Evolutionary conservation across 106 monocot species (phyloP), one percentile per base, ranked within the genome.

Genomic region (Apostasia shenzhenica): DNA sequence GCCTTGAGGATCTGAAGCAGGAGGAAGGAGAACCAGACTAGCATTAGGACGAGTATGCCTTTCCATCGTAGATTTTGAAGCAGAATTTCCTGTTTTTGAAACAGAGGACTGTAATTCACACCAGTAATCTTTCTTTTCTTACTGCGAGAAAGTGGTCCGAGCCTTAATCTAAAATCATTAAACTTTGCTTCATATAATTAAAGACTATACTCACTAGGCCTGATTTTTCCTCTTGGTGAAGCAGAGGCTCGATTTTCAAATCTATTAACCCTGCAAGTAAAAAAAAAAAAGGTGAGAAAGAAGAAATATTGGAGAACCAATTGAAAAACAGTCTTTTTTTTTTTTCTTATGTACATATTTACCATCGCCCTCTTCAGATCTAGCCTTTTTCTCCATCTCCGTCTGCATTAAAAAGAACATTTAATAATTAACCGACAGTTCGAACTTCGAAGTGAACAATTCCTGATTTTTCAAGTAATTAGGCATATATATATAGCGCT

Each of bases 1-100:
- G 54, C 97, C 84, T 97, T 97, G 65, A 89, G 5, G 47, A 92
- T 68, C 83, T 97, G 97, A 40, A 97, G 89, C 10, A 83, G 47
- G 43, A 97, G 82, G 71, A 97, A 97, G 59, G 61, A 80, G 70
- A 69, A 77, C 97, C 97, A 97, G 46, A 89, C 84, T 4, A 81
- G 11, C 68, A 97, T 60, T 13, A 97, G 79, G 44, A 89, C 79
- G 0, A 83, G 14, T 38, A 97, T 81, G 26, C 85, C 78, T 74
- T 76, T 92, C 86, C 84, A 97, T 45, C 85, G 86, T 59, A 97
- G 45, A 77, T 97, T 97, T 42, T 78, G 81, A 51, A 79, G 56
- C 3, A 97, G 45, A 69, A 84, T 81, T 2, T 97, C 86, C 97
- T 97, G 47, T 63, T 53, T 63, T 57, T 4, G 45, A 57, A 64